Percentiles rank a stretch among this genome's conserved stretches.
These are phyloP conservation scores for Ogataea sp. DNA, from an alignment of 805 yeast genomes.

Conservation along the genomic window DNA sequence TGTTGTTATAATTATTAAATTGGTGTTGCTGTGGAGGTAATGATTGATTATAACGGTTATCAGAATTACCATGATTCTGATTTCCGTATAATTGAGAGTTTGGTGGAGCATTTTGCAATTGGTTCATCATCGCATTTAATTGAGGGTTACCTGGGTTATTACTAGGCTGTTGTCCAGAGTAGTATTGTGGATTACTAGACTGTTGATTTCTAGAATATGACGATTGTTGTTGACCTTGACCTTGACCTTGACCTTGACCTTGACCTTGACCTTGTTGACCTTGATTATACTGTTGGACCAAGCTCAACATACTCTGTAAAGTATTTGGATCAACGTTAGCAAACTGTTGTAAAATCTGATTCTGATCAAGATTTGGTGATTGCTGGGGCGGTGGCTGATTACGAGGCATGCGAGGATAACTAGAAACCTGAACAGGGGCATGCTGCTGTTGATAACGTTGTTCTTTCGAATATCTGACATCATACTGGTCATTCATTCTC, in stretches of 20 bases:
- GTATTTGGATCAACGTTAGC: constrained; percentile 24
- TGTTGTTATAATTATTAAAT: not conserved
- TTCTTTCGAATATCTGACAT: constrained; percentile 5
- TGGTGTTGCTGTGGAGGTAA: constrained; percentile 2
- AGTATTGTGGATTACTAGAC: not conserved
- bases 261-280: constrained; percentile 13
- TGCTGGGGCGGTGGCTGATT: not conserved
- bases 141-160: constrained; percentile 6
- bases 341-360: constrained; percentile 10
- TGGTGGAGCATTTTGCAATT: constrained; percentile 15
- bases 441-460: constrained; percentile 13
- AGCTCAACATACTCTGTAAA: constrained; percentile 22
- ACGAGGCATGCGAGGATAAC: constrained; percentile 1
- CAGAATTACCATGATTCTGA: not conserved
- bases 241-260: constrained; percentile 14
- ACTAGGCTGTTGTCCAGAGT: constrained; percentile 1
- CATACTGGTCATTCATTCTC: constrained; percentile 8
- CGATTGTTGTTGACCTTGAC: constrained; percentile 5
- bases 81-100: constrained; percentile 8
- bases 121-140: constrained; percentile 12
- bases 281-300: constrained; percentile 22
- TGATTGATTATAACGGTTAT: constrained; percentile 2
- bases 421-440: constrained; percentile 7
- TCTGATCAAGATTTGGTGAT: not conserved
- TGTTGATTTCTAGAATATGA: constrained; percentile 6